These are phyloP conservation scores for Xerocomus spinulosus DNA, from an alignment of 768 basidiomycete genomes.

Conservation along the genomic window DNA sequence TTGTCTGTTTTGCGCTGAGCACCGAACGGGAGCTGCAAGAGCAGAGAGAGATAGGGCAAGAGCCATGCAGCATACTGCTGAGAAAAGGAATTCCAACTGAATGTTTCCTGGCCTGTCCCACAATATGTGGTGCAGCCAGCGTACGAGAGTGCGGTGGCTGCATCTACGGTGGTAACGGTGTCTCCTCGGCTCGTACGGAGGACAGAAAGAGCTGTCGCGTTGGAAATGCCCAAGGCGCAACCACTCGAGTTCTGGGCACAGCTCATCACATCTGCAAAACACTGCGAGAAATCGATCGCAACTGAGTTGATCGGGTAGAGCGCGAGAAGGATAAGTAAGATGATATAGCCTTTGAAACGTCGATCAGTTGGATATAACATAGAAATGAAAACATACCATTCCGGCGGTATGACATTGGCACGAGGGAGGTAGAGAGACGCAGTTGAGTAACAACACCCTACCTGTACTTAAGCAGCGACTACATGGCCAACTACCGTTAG, in stretches of 20 bases:
- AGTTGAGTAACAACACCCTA: too few species aligned
- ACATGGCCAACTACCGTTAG: too few species aligned
- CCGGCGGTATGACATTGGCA: background rate
- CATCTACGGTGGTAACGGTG: background rate
- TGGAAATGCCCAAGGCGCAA: constrained; percentile 8
- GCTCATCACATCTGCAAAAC: constrained; percentile 6
- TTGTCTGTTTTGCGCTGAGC: constrained; percentile 37
- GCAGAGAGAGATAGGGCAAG: constrained; percentile 44
- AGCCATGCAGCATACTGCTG: constrained; percentile 44
- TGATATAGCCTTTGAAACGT: background rate
- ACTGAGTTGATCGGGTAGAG: background rate
- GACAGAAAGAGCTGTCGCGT: constrained; percentile 12
- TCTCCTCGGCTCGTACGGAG: too few species aligned
- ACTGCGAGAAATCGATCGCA: constrained; percentile 10
- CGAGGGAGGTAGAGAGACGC: too few species aligned
- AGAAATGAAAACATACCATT: constrained; percentile 1
- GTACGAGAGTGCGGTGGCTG: constrained; percentile 11
- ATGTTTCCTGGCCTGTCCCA: constrained; percentile 10
- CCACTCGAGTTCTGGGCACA: background rate
- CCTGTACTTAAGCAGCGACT: too few species aligned
- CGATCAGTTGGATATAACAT: background rate
- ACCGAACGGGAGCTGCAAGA: constrained; percentile 49
- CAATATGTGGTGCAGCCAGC: constrained; percentile 6
- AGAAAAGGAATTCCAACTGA: constrained; percentile 21
- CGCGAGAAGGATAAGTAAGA: background rate